Evolutionary conservation across 2,329 filamentous ascomycete species (phyloP), one percentile per base, ranked within the genome.

Genomic region (Cercospora sp.): DNA sequence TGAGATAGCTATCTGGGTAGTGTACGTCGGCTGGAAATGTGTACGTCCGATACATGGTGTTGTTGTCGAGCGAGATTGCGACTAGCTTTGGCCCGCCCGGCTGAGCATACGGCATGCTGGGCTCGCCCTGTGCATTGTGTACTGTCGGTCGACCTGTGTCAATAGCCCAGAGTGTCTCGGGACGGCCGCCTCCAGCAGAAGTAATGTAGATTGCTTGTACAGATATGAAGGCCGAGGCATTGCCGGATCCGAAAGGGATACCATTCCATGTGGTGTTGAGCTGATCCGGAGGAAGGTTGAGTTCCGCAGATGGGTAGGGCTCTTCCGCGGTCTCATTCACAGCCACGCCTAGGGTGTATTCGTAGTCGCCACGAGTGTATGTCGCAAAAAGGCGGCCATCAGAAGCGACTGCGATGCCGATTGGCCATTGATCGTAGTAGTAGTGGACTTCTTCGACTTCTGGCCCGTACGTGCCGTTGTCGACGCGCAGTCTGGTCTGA

Each of bases 401-500:
- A 13, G 77, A 80, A 1, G 81, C 81, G 2, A 82, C 78, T 16
- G 82, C 80, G 7, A 84, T 78, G 5, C 82, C 82, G 23, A 82
- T 82, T 1, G 81, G 82, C 81, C 80, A 83, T 71, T 83, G 80
- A 30, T 80, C 63, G 62, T 69, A 64, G 30, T 67, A 84, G 72
- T 84, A 84, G 70, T 85, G 82, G 42, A 81, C 80, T 69, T 85
- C 82, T 69, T 85, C 83, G 3, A 85, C 74, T 1, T 76, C 70
- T 0, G 82, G 82, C 3, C 83, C 82, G 58, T 83, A 83, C 3
- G 80, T 81, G n/a, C 83, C 83, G 64, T 81, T 81, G 69, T 85
- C 82, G 6, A 81, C 76, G 36, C 82, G 77, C 1, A 85, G 71
- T 36, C 76, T 75, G 2, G 79, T 78, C n/a, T 70, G 67, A 16